Conservation (phyloP, 2,329 filamentous ascomycete species). For the Fusarium coffeatum region DNA sequence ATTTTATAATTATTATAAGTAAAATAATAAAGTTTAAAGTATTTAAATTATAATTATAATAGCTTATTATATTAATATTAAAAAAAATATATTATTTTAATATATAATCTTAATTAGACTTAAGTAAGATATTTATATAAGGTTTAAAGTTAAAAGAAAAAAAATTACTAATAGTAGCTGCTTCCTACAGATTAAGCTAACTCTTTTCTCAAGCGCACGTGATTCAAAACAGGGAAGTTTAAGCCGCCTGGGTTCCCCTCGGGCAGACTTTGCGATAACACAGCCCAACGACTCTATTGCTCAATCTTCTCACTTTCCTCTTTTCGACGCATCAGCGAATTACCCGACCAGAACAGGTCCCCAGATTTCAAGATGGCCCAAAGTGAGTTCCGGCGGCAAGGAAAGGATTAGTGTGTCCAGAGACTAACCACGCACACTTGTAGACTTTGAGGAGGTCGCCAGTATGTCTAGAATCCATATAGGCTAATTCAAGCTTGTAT, state of each 20-base stretch:
- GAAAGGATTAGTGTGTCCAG: background rate
- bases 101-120: no score
- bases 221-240: no score
- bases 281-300: constrained; percentile 25
- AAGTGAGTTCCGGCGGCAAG: constrained; percentile 33
- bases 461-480: constrained; percentile 53
- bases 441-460: constrained; percentile 60
- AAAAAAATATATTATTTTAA: no score
- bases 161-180: no score
- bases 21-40: no score
- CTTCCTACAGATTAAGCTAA: no score
- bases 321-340: constrained; percentile 17
- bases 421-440: constrained; percentile 46
- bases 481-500: constrained; percentile 5
- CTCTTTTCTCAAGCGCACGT: no score
- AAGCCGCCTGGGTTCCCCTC: constrained; percentile 28
- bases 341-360: constrained; percentile 25
- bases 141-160: no score
- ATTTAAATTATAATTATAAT: no score
- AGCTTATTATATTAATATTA: no score
- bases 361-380: constrained; percentile 44
- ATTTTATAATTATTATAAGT: no score
- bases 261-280: constrained; percentile 53
- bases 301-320: background rate
- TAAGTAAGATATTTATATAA: no score